Evolutionary conservation across 768 basidiomycete genomes (phyloP).

Genomic region (Coprinopsis cinerea): DNA sequence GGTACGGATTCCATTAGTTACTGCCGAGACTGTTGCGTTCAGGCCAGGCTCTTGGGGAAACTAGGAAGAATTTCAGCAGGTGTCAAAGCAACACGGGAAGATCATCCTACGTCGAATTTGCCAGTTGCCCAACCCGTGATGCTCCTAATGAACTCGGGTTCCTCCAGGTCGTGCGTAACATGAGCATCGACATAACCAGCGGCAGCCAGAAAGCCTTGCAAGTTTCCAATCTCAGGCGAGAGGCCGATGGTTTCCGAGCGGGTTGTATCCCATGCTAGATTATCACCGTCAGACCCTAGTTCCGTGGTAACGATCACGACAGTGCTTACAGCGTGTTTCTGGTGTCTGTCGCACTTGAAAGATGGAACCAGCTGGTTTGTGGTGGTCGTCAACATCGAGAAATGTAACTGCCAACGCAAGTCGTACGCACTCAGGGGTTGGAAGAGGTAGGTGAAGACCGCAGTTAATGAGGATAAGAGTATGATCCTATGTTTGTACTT

Average conservation of each 20-base stretch:
- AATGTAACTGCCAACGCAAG: slow-evolving; percentile 15
- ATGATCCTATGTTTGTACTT: slow-evolving; percentile 51
- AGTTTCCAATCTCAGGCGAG: slow-evolving; percentile 32
- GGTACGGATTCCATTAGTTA: slow-evolving; percentile 51
- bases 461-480: slow-evolving; percentile 45
- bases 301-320: not conserved
- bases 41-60: slow-evolving; percentile 35
- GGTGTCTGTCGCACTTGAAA: slow-evolving; percentile 30
- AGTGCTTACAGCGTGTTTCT: slow-evolving; percentile 18
- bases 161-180: slow-evolving; percentile 37
- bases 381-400: slow-evolving; percentile 9
- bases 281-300: not conserved
- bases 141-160: slow-evolving; percentile 51
- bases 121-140: slow-evolving; percentile 55
- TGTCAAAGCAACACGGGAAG: too few species aligned
- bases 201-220: slow-evolving; percentile 54
- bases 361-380: slow-evolving; percentile 33
- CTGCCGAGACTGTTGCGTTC: slow-evolving; percentile 48
- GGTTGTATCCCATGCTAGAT: slow-evolving; percentile 31
- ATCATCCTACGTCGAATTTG: slow-evolving; percentile 44
- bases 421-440: slow-evolving; percentile 48
- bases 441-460: slow-evolving; percentile 38
- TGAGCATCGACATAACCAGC: slow-evolving; percentile 49
- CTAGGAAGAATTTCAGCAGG: slow-evolving; percentile 22
- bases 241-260: slow-evolving; percentile 41